Evolutionary conservation across 2,329 filamentous ascomycete species (phyloP).

Genomic region (Mycosphaerella sp.): DNA sequence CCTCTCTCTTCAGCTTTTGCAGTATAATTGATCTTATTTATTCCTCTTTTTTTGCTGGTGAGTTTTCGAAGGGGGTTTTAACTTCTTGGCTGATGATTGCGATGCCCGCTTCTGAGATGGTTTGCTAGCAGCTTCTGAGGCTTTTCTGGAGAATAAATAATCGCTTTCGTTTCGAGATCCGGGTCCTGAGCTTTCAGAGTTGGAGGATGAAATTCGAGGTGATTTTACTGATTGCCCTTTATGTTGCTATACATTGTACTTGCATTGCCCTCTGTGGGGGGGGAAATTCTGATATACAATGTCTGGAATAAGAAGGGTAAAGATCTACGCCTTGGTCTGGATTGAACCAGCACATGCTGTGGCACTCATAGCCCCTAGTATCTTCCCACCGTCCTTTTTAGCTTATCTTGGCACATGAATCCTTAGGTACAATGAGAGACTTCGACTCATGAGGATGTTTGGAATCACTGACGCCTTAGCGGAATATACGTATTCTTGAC

Average conservation of each 20-base stretch:
- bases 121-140: too few species aligned
- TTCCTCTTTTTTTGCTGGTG: too few species aligned
- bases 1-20: too few species aligned
- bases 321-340: slow-evolving; percentile 4
- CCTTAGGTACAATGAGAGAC: neutral
- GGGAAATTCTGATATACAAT: too few species aligned
- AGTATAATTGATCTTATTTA: too few species aligned
- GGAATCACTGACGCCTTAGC: neutral
- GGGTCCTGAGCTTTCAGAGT: slow-evolving; percentile 3
- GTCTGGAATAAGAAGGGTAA: too few species aligned
- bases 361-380: slow-evolving; percentile 3
- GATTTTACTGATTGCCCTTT: slow-evolving; percentile 7
- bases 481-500: neutral
- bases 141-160: slow-evolving; percentile 6
- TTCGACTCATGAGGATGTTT: neutral
- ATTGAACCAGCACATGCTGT: slow-evolving; percentile 1
- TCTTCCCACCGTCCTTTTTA: slow-evolving; percentile 2
- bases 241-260: slow-evolving; percentile 16
- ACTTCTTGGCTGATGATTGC: too few species aligned
- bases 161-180: slow-evolving; percentile 3
- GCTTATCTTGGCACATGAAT: neutral
- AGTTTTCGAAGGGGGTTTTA: too few species aligned
- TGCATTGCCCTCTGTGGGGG: slow-evolving; percentile 20
- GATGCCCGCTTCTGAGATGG: too few species aligned
- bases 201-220: slow-evolving; percentile 8